phyloP scores from a whole-genome alignment of 495 filamentous ascomycete genomes.

The Tuber aestivum region DNA sequence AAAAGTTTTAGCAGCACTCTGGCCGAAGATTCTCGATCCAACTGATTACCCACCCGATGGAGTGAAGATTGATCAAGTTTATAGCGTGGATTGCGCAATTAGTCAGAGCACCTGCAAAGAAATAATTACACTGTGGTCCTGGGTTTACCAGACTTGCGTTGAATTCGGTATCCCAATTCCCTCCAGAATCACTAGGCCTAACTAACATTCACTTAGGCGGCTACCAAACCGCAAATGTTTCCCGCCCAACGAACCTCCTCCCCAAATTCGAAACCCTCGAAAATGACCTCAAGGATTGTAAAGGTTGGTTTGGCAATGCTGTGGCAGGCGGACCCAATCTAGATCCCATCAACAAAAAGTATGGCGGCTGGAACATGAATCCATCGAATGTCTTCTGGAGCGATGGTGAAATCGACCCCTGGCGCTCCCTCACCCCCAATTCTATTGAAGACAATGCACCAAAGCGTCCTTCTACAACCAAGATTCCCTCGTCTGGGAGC shows the following conservation, averaged over 20 bases:
- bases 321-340: constrained; percentile 24
- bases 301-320: constrained; percentile 13
- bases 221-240: constrained; percentile 20
- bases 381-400: constrained; percentile 30
- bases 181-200: neutral
- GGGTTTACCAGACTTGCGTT: constrained; percentile 19
- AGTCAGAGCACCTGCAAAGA: constrained; percentile 2
- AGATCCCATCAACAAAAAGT: constrained; percentile 28
- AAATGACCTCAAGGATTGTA: constrained; percentile 21
- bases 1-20: constrained; percentile 8
- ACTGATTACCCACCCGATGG: constrained; percentile 13
- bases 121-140: constrained; percentile 8
- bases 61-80: neutral
- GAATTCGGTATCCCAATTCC: neutral
- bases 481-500: constrained; percentile 22
- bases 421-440: constrained; percentile 18
- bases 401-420: constrained; percentile 32
- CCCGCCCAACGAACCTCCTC: constrained; percentile 21
- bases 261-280: constrained; percentile 28
- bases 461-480: constrained; percentile 7
- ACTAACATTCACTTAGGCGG: constrained; percentile 13
- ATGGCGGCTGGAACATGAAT: constrained; percentile 34
- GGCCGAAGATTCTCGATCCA: constrained; percentile 1
- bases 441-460: constrained; percentile 15
- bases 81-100: neutral